Evolutionary conservation across 148 eudicot genomes (phyloP).

Genomic region (Chenopodium formosanum): DNA sequence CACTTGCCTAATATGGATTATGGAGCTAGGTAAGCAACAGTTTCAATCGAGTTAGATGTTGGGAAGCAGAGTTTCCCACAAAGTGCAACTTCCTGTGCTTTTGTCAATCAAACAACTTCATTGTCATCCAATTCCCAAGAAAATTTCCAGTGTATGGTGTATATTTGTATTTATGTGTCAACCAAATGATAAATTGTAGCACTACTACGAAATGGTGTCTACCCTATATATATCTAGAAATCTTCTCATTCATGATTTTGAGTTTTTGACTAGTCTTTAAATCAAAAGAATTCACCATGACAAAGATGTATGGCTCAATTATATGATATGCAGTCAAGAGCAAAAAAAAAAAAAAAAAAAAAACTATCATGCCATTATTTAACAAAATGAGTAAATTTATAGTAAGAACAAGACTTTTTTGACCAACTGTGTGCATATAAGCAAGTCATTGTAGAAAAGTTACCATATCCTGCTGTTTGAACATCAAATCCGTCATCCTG

Average conservation of each 20-base stretch:
- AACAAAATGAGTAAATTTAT: neutral
- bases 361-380: neutral
- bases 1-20: neutral
- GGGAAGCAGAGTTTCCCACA: neutral
- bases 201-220: no score
- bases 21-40: neutral
- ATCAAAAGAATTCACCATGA: neutral
- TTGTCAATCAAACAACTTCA: neutral
- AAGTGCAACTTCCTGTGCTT: neutral
- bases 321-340: neutral
- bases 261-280: no score
- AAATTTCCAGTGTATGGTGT: no score
- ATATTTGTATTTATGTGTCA: neutral
- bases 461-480: constrained; percentile 95
- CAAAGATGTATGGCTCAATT: neutral
- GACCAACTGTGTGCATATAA: neutral
- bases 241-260: no score
- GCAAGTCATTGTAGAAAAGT: constrained; percentile 9
- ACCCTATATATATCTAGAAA: no score
- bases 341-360: neutral
- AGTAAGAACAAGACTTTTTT: neutral
- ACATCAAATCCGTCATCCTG: constrained; percentile 99
- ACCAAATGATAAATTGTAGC: neutral
- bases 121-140: neutral
- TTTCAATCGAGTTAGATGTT: neutral